Evolutionary conservation across 1,139 yeast species (phyloP), one percentile per base, ranked within the genome.

Genomic region (Taiozyma sp.): DNA sequence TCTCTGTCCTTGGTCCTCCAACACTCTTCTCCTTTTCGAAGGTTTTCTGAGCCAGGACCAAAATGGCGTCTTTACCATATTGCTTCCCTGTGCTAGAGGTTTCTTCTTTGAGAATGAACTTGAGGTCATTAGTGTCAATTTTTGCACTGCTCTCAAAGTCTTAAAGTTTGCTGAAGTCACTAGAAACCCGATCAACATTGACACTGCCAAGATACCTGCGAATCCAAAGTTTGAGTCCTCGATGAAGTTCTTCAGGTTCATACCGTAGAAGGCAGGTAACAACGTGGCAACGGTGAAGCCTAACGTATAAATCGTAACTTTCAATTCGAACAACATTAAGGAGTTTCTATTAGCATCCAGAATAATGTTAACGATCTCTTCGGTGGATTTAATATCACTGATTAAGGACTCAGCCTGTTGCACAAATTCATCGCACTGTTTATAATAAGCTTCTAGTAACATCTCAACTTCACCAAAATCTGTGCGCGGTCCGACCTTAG

Each of bases 331-430:
- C 40, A 87, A 67, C 91, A 87, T 85, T 55, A 87, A 69, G 46
- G 87, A 82, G 65, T 87, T 87, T 71, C 95, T 75, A 62, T 86
- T 85, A 4, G 93, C 83, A 65, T 87, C 95, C 49, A 87, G 64
- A 43, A 86, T 84, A 58, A 87, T 86, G 61, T 86, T 86, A 47
- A 85, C 86, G 57, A 87, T 85, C 59, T 87, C 95, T 62, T 86
- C 95, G 0, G 95, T 86, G 9, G 89, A 86, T 57, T 80, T 81
- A 54, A 86, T 86, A 63, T 86, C 88, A 53, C 79, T 80, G 5
- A 84, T 76, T 42, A 84, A 69, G 42, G 83, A 81, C 40, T 86
- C 93, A 3, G 86, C 83, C 51, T 83, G 87, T 64, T 86, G 95
- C 2, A 85, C 95, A 58, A 85, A 81, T 60, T 87, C 91, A 63